Conservation (phyloP, 2,329 filamentous ascomycete genomes). For the Trichoderma guizhouense region DNA sequence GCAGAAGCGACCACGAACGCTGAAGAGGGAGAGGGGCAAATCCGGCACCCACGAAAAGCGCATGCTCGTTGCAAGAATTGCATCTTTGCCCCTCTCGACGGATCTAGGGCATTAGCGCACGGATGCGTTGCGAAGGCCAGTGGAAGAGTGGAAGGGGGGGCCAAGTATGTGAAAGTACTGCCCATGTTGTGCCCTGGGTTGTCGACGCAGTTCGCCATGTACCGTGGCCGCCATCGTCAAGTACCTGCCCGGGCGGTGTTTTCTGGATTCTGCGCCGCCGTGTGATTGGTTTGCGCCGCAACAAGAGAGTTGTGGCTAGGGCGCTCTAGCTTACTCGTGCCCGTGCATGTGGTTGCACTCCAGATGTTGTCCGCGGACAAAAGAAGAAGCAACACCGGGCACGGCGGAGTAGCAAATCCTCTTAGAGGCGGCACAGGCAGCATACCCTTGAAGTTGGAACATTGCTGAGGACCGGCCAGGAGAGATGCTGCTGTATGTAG, state of each 20-base stretch:
- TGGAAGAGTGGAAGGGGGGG: neutral
- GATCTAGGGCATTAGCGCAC: conserved; percentile 6
- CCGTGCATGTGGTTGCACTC: neutral
- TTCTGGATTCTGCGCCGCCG: neutral
- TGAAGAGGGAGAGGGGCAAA: conserved; percentile 17
- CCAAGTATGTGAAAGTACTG: neutral
- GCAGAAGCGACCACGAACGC: conserved; percentile 11
- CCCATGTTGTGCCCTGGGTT: neutral
- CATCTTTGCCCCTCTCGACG: conserved; percentile 23
- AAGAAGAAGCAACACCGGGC: neutral
- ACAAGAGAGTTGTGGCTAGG: conserved; percentile 7
- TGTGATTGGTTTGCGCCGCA: neutral
- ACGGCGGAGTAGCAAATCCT: neutral
- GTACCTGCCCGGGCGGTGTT: neutral
- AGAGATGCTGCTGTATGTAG: neutral
- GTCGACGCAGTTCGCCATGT: neutral
- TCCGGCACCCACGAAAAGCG: conserved; percentile 20
- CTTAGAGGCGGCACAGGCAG: neutral
- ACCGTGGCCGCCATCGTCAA: neutral
- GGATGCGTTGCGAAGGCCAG: neutral
- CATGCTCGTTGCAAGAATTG: conserved; percentile 28
- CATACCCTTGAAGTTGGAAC: neutral
- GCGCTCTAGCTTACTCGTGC: neutral
- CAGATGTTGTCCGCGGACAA: neutral
- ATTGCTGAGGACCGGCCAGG: neutral